Conservation (phyloP, 371 early-diverging fungal species). For the Encephalitozoon romaleae region DNA sequence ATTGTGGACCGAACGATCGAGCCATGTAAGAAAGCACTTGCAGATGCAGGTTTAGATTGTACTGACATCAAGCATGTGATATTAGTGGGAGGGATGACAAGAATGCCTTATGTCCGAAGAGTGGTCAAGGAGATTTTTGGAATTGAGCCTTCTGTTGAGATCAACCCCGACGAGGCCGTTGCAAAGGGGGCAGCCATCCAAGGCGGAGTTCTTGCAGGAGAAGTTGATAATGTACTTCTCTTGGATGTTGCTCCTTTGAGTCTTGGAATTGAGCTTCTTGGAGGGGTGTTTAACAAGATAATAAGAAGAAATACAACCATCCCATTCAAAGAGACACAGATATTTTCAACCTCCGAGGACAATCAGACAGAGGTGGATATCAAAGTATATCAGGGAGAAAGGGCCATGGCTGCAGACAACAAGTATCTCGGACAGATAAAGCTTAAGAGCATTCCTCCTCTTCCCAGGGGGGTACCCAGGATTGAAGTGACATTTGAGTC, state of each 20-base stretch:
- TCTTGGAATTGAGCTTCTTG: slow-evolving; percentile 72
- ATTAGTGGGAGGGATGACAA: slow-evolving; percentile 96
- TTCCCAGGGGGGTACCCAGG: slow-evolving; percentile 83
- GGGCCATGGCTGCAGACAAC: slow-evolving; percentile 87
- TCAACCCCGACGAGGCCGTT: slow-evolving; percentile 97
- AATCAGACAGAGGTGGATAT: slow-evolving; percentile 93
- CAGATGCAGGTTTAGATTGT: slow-evolving; percentile 76
- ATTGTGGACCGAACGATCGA: slow-evolving; percentile 76
- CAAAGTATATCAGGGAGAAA: slow-evolving; percentile 94
- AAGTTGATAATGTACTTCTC: slow-evolving; percentile 79
- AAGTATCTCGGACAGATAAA: slow-evolving; percentile 90
- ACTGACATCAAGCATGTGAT: slow-evolving; percentile 83
- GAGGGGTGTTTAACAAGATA: slow-evolving; percentile 83
- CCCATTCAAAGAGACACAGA: slow-evolving; percentile 94
- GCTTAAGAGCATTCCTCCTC: slow-evolving; percentile 66
- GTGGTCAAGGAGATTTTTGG: slow-evolving; percentile 78
- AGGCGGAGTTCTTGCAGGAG: slow-evolving; percentile 81
- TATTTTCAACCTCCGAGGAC: slow-evolving; percentile 96
- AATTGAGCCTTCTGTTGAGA: slow-evolving; percentile 75
- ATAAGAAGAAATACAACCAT: slow-evolving; percentile 95
- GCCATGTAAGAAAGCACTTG: slow-evolving; percentile 86
- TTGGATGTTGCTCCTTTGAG: slow-evolving; percentile 94
- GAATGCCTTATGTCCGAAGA: slow-evolving; percentile 88
- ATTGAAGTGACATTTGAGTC: slow-evolving; percentile 96
- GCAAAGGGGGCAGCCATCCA: slow-evolving; percentile 97